phyloP scores from a whole-genome alignment of 2,329 filamentous ascomycete genomes.

The Fusarium pseudonygamai region DNA sequence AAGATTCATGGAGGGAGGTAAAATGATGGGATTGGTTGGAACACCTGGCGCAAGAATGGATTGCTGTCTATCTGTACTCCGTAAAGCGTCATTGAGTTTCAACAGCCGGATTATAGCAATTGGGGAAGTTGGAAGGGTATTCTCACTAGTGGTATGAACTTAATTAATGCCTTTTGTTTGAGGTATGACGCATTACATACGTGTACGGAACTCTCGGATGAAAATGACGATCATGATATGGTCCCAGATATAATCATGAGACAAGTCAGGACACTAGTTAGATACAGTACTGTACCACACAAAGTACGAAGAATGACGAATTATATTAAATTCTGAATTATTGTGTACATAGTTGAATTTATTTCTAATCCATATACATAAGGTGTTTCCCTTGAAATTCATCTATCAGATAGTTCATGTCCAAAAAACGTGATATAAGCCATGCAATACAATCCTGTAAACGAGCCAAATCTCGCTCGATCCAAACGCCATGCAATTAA shows the following conservation, averaged over 20 bases:
- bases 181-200: conserved; percentile 7
- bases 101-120: background rate
- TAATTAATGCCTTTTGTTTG: background rate
- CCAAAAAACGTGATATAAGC: background rate
- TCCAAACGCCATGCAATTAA: conserved; percentile 30
- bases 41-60: background rate
- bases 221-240: background rate
- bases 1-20: background rate
- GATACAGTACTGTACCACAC: background rate
- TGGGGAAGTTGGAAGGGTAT: background rate
- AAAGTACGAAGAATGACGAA: background rate
- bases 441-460: background rate
- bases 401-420: background rate
- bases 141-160: background rate
- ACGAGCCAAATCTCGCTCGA: background rate
- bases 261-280: too few relatives aligned
- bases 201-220: background rate
- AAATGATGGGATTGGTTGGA: background rate
- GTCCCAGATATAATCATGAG: background rate
- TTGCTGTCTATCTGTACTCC: background rate
- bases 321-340: background rate
- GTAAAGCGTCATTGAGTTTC: background rate
- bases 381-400: background rate
- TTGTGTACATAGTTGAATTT: background rate
- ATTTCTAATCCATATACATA: background rate